Percentiles rank a stretch among this genome's conserved stretches.
Conservation (phyloP, 1,139 yeast species). For the Scheffersomyces quercinus region DNA sequence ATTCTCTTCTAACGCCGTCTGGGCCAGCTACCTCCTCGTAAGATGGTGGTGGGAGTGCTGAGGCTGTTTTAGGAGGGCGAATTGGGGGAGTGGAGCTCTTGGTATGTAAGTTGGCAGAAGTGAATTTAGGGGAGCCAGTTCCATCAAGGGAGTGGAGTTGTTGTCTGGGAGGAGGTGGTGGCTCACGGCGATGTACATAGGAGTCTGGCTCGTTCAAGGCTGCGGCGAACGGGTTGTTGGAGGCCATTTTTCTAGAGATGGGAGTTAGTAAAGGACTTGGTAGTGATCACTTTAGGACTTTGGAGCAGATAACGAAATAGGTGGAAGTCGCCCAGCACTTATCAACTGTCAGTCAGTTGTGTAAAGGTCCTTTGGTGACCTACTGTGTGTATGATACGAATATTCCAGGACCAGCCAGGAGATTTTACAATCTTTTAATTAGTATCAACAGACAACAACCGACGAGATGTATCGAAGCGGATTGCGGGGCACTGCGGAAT, state of each 20-base stretch:
- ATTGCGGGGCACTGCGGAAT: too few species aligned
- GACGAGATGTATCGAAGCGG: too few species aligned
- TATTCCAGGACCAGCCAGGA: too few species aligned
- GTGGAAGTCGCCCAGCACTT: not conserved
- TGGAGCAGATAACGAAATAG: not conserved
- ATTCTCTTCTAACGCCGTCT: conserved; percentile 40
- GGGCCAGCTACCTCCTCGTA: conserved; percentile 71
- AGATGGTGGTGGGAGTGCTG: conserved; percentile 51
- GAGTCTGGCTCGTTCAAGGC: conserved; percentile 42
- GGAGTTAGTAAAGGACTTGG: conserved; percentile 12
- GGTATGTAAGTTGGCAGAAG: conserved; percentile 11
- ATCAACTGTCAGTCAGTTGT: not conserved
- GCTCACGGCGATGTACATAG: conserved; percentile 35
- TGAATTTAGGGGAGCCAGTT: conserved; percentile 8
- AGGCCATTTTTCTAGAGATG: conserved; percentile 40
- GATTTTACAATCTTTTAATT: too few species aligned
- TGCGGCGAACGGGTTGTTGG: conserved; percentile 60
- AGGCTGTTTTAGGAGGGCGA: conserved; percentile 31
- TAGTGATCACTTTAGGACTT: not conserved
- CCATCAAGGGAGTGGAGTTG: conserved; percentile 8
- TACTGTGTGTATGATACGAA: too few species aligned
- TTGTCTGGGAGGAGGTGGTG: conserved; percentile 31
- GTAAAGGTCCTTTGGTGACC: not conserved
- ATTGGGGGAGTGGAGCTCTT: conserved; percentile 28
- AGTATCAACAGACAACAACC: too few species aligned